These are phyloP conservation scores for Dendrobium catenatum DNA, from an alignment of 106 monocot genomes.

Conservation along the genomic window DNA sequence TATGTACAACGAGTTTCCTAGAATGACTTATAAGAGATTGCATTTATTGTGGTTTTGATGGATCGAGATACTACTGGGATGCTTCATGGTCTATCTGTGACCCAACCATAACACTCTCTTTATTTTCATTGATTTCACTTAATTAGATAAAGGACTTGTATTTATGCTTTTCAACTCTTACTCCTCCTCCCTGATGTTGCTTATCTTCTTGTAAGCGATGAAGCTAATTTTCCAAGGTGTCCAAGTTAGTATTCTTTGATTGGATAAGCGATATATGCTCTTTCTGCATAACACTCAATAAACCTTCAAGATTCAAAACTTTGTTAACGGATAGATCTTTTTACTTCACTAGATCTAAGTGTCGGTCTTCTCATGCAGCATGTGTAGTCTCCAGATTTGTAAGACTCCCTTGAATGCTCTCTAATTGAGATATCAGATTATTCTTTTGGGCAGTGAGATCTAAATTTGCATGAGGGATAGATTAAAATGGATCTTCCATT, in stretches of 20 bases:
- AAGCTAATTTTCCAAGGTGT: constrained; percentile 22
- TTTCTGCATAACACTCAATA: constrained; percentile 31
- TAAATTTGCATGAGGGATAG: constrained; percentile 18
- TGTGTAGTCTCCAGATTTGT: constrained; percentile 18
- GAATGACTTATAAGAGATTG: too few relatives aligned
- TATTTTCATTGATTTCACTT: too few relatives aligned
- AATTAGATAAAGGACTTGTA: too few relatives aligned
- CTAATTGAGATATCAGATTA: not conserved
- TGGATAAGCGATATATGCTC: constrained; percentile 30
- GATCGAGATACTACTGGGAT: too few relatives aligned
- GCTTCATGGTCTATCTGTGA: too few relatives aligned
- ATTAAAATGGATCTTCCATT: constrained; percentile 23
- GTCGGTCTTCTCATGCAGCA: constrained; percentile 25
- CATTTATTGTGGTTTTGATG: too few relatives aligned
- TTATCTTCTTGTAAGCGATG: constrained; percentile 4
- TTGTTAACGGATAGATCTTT: constrained; percentile 22
- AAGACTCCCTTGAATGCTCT: not conserved
- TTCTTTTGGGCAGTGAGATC: too few relatives aligned
- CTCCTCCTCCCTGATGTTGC: not conserved
- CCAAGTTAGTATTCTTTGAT: constrained; percentile 24
- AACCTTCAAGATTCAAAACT: constrained; percentile 32
- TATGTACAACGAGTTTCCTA: too few relatives aligned
- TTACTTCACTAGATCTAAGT: constrained; percentile 30
- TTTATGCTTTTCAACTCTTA: not conserved
- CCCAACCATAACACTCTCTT: too few relatives aligned